These are phyloP conservation scores for Coemansia sp. DNA, from an alignment of 192 early-diverging fungal species.

Conservation along the genomic window DNA sequence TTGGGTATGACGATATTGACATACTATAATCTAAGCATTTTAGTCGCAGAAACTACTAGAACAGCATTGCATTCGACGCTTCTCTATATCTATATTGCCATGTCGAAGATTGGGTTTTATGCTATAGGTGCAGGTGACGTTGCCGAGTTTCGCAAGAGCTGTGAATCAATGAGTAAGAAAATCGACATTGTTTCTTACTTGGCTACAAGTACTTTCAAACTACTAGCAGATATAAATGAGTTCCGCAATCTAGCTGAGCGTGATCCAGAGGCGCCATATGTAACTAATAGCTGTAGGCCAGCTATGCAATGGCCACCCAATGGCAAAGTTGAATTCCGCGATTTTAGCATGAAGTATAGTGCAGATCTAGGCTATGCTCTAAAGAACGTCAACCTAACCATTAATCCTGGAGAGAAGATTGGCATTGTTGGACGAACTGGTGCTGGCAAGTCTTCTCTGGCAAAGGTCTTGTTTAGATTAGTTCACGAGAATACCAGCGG, in stretches of 20 bases:
- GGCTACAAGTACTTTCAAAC: background rate
- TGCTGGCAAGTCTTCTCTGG: no score
- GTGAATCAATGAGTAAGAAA: background rate
- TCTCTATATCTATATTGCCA: background rate
- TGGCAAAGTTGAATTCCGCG: conserved; percentile 34
- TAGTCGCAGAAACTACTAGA: background rate
- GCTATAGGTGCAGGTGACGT: background rate
- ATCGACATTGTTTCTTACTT: background rate
- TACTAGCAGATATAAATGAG: background rate
- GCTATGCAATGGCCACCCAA: conserved; percentile 20
- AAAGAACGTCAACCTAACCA: no score
- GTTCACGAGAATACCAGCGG: no score
- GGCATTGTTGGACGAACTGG: no score
- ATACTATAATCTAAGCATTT: background rate
- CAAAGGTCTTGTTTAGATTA: no score
- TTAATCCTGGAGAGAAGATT: no score
- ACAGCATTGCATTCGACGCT: background rate
- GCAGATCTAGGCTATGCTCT: background rate
- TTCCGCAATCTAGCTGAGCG: no score
- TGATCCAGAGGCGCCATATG: no score
- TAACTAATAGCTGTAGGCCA: no score
- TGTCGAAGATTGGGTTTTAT: background rate
- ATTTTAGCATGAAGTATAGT: conserved; percentile 29
- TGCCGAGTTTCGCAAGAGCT: background rate
- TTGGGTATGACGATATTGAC: background rate